Base-by-base conservation (phyloP, 352 stramenopile genomes). In the Phytopythium ostracodes region DNA sequence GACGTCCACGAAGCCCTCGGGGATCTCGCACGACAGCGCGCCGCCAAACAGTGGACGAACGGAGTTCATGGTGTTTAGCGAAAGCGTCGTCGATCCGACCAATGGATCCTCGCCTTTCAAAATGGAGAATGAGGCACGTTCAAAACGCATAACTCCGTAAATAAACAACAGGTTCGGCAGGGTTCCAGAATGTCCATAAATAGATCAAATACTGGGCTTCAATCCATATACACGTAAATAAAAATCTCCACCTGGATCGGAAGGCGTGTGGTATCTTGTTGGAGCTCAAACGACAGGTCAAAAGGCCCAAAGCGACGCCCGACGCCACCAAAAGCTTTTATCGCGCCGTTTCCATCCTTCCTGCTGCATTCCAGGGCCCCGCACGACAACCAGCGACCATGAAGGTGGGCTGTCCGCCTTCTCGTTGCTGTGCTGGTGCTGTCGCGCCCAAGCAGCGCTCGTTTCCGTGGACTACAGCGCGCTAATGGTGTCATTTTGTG, bases 1-100 rank as follows among this genome's bases (percentile, higher is more conserved):
- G 47, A 96, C 87, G 62, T 96, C 87, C 11, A 70, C 72, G 46
- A 94, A 96, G 43, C 70, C 79, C 11, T 82, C 67, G 12, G 87
- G 87, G 56, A 96, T 85, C 51, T 73, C 72, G 66, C 81, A 92
- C 22, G 73, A 87, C 14, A 96, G 57, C 53, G 87, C 83, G 56
- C 87, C 87, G 27, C 87, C 87, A 50, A 92, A 96, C 44, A 81
- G 66, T 44, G 61, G 63, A 46, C 67, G 70, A 31, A 51, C 40
- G 18, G 27, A 60, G 55, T 40, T 52, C 55, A 60, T 60, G 14
- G 4, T 52, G 22, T 3, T n/a, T n/a, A n/a, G 11, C 3, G 36
- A 6, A 18, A 8, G 29, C 29, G 29, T 3, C 29, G 33, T 38
- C 10, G 33, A 38, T 38, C 14, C 29, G 29, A 33, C 7, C 29